Conservation (phyloP, 2,329 filamentous ascomycete species). For the Claviceps sp. region DNA sequence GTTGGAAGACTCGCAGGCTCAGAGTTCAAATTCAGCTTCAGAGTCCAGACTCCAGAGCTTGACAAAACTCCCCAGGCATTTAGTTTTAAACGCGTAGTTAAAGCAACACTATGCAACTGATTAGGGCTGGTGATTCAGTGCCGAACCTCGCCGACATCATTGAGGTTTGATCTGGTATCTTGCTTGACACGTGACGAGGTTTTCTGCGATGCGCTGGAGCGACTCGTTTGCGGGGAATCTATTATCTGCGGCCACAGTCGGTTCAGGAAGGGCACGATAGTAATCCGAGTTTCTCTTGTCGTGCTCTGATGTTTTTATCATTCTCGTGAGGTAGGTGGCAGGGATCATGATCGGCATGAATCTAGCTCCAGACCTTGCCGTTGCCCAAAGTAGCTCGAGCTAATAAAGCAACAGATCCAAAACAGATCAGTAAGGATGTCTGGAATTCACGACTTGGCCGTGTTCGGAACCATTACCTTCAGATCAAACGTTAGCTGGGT, state of each 20-base stretch:
- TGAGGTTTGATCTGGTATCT: slow-evolving; percentile 39
- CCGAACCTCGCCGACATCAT: slow-evolving; percentile 35
- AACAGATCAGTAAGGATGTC: background rate
- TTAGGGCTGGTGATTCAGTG: slow-evolving; percentile 36
- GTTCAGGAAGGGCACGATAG: background rate
- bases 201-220: slow-evolving; percentile 30
- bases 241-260: slow-evolving; percentile 17
- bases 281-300: background rate
- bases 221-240: slow-evolving; percentile 29
- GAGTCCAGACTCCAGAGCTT: slow-evolving; percentile 39
- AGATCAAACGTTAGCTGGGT: background rate
- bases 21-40: slow-evolving; percentile 34
- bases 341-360: background rate
- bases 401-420: background rate
- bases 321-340: background rate
- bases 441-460: background rate
- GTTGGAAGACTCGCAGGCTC: slow-evolving; percentile 13
- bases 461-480: background rate
- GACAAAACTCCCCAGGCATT: slow-evolving; percentile 28
- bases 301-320: background rate
- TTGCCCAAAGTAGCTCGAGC: background rate
- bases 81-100: no score
- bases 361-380: background rate
- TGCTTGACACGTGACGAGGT: slow-evolving; percentile 30
- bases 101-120: slow-evolving; percentile 19